Percentiles rank a stretch among this genome's conserved stretches.
These are phyloP conservation scores for Boeremia exigua DNA, from an alignment of 2,329 filamentous ascomycete species.

Conservation along the genomic window DNA sequence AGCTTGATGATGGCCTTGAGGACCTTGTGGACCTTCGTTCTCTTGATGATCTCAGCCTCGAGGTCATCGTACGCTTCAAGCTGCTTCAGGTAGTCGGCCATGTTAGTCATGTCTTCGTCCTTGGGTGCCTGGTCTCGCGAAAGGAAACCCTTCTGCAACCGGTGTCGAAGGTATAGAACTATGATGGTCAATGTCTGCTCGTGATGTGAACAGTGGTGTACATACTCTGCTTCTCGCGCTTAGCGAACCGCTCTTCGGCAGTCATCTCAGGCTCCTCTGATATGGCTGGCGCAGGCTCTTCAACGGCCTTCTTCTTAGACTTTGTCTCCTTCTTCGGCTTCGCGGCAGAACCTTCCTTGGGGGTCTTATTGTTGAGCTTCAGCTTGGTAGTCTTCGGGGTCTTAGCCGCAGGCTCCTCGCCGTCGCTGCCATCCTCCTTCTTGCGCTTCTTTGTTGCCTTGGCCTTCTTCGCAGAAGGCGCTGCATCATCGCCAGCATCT, in stretches of 20 bases:
- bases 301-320: conserved; percentile 56
- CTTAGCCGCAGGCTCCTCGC: conserved; percentile 65
- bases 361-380: conserved; percentile 52
- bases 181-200: conserved; percentile 5
- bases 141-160: conserved; percentile 92
- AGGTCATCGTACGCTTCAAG: conserved; percentile 82
- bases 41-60: conserved; percentile 85
- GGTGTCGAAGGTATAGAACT: conserved; percentile 93
- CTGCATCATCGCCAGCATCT: conserved; percentile 50
- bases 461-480: conserved; percentile 43
- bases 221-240: conserved; percentile 64
- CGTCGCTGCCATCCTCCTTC: conserved; percentile 68
- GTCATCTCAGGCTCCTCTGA: conserved; percentile 61
- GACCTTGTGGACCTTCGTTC: conserved; percentile 98
- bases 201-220: neutral
- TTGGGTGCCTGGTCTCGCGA: conserved; percentile 84
- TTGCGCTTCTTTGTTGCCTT: conserved; percentile 73
- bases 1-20: conserved; percentile 93
- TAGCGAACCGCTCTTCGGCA: conserved; percentile 61
- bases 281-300: conserved; percentile 64
- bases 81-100: conserved; percentile 79
- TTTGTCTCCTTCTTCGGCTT: conserved; percentile 69
- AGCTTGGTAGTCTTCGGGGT: conserved; percentile 57
- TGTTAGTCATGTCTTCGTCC: conserved; percentile 79
- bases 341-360: conserved; percentile 41